These are phyloP conservation scores for Fusarium sp. DNA, from an alignment of 2,329 filamentous ascomycete genomes.

Conservation along the genomic window DNA sequence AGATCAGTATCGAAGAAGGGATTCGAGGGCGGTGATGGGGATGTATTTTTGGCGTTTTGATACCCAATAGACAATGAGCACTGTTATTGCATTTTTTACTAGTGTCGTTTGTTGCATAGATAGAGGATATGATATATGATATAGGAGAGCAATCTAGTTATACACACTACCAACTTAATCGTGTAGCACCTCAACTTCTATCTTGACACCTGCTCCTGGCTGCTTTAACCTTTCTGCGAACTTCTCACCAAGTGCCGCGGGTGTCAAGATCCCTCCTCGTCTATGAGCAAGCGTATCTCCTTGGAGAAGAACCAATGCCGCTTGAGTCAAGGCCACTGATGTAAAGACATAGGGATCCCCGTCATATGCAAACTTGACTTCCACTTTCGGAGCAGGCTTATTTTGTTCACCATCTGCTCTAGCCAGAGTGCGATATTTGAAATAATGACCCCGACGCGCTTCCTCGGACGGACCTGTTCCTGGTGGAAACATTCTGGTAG, in stretches of 20 bases:
- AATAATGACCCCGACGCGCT: constrained; percentile 14
- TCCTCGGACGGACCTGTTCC: constrained; percentile 31
- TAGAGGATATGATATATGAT: constrained; percentile 15
- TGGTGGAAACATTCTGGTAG: constrained; percentile 22
- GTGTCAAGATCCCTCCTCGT: constrained; percentile 32
- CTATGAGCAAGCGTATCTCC: constrained; percentile 15
- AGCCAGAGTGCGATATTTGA: constrained; percentile 28
- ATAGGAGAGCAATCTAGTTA: constrained; percentile 2
- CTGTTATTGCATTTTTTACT: constrained; percentile 7
- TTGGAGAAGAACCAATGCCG: constrained; percentile 31
- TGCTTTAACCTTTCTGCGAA: constrained; percentile 18
- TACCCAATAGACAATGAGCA: constrained; percentile 40
- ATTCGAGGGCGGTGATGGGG: constrained; percentile 16
- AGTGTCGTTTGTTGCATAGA: constrained; percentile 14
- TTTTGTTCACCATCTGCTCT: constrained; percentile 9
- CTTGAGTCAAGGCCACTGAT: constrained; percentile 31
- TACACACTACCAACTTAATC: not conserved
- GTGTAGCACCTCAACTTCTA: constrained; percentile 12
- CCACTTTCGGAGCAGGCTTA: not conserved
- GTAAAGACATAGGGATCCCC: constrained; percentile 37
- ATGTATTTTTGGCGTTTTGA: constrained; percentile 34
- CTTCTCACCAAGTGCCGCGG: constrained; percentile 30
- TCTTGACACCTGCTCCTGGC: constrained; percentile 14
- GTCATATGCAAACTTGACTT: constrained; percentile 27
- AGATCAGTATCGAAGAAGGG: constrained; percentile 34